Evolutionary conservation across 2,329 filamentous ascomycete species (phyloP), one percentile per base, ranked within the genome.

Genomic region (Penicillium sp.): DNA sequence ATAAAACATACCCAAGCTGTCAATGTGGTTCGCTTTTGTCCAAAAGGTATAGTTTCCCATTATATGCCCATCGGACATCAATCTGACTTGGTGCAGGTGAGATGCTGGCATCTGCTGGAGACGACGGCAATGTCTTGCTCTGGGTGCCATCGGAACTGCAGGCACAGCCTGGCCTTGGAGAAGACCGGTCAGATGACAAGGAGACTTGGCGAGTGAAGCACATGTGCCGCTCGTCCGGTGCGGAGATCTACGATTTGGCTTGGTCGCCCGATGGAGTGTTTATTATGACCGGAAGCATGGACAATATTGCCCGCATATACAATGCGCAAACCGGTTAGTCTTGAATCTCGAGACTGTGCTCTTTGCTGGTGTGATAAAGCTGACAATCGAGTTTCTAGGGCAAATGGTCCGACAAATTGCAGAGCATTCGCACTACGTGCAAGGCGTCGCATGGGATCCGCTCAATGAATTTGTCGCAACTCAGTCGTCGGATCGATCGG

Each of bases 261-360:
- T 99, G 95, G 96, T 98, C 95, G 49, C 96, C 96, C n/a, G 95
- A 99, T 75, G 92, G 91, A 39, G 81, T 88, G 39, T 95, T 96
- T 78, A 96, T 99, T 80, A 97, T 99, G 68, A 97, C 96, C 25
- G 95, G 95, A 39, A 98, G 95, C 78, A 98, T 99, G 93, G 95
- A 99, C 79, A 99, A 99, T 74, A 89, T 98, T 72, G 93, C 95
- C 57, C 86, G 93, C 58, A 98, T 99, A 67, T 98, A 97, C 81
- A 97, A 96, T 76, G 91, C 93, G 55, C 89, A 90, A 63, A 95
- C 90, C 68, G 93, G 91, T 93, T 80, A 62, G 83, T 66, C 47
- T 35, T 27, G 8, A 19, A 21, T 9, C 10, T 23, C 21, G 13
- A 16, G 16, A 13, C 4, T 14, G 21, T 11, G 4, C 9, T 10